These are phyloP conservation scores for Epichloe brachyelytri DNA, from an alignment of 2,329 filamentous ascomycete genomes.

Conservation along the genomic window DNA sequence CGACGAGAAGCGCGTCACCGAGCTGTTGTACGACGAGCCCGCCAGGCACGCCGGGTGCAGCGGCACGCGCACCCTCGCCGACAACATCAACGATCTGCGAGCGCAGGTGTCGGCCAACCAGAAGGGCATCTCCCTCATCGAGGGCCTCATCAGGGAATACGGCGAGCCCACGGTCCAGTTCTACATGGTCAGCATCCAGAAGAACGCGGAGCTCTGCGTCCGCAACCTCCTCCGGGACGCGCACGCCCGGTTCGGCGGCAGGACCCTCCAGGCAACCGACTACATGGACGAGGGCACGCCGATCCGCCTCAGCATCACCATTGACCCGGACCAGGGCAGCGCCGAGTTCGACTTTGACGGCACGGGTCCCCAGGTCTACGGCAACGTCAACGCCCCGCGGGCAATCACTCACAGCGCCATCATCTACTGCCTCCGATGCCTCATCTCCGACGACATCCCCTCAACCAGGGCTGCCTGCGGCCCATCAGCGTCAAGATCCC, in stretches of 20 bases:
- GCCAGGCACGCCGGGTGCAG: slow-evolving; percentile 63
- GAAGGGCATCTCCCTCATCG: slow-evolving; percentile 74
- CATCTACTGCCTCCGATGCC: slow-evolving; percentile 69
- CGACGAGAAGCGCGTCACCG: slow-evolving; percentile 62
- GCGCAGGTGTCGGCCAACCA: slow-evolving; percentile 77
- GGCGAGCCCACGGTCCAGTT: slow-evolving; percentile 66
- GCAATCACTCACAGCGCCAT: slow-evolving; percentile 79
- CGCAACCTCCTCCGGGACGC: slow-evolving; percentile 60
- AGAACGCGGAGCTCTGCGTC: slow-evolving; percentile 65
- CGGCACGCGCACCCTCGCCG: slow-evolving; percentile 63
- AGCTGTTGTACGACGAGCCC: slow-evolving; percentile 61
- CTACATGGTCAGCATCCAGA: slow-evolving; percentile 73
- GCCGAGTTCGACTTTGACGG: slow-evolving; percentile 71
- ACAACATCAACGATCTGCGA: slow-evolving; percentile 74
- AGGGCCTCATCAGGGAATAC: slow-evolving; percentile 62
- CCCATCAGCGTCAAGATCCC: slow-evolving; percentile 66
- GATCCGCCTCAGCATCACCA: slow-evolving; percentile 61
- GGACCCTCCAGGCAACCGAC: slow-evolving; percentile 58
- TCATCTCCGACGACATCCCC: slow-evolving; percentile 69
- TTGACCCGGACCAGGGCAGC: slow-evolving; percentile 61
- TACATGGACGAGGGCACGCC: slow-evolving; percentile 79
- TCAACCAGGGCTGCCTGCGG: slow-evolving; percentile 71
- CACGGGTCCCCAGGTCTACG: slow-evolving; percentile 68
- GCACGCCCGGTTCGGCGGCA: slow-evolving; percentile 55
- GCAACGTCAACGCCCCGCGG: slow-evolving; percentile 69